Conservation (phyloP, 768 basidiomycete species). For the Mycena leptocephala region DNA sequence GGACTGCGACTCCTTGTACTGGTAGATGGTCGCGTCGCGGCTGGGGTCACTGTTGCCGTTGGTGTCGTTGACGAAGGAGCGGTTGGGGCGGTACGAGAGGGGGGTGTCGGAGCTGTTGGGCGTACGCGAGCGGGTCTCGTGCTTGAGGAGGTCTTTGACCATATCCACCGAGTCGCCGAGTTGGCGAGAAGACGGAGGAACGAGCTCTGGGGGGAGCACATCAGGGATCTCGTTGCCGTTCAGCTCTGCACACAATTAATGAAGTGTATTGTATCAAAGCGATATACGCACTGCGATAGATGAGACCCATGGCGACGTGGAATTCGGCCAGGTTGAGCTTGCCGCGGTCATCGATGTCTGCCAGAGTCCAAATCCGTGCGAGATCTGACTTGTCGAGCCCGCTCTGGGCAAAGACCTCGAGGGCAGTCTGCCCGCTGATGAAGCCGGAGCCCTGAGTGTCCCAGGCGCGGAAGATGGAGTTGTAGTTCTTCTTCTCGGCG, state of each 20-base stretch:
- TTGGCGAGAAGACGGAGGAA: constrained; percentile 93
- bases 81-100: constrained; percentile 75
- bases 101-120: constrained; percentile 68
- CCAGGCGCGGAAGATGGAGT: constrained; percentile 98
- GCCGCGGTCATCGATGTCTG: constrained; percentile 94
- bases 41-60: constrained; percentile 66
- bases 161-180: constrained; percentile 93
- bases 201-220: constrained; percentile 88
- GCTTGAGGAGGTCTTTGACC: constrained; percentile 88
- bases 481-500: constrained; percentile 96
- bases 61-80: constrained; percentile 76
- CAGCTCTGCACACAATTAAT: constrained; percentile 69
- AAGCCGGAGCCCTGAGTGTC: constrained; percentile 87
- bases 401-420: constrained; percentile 96
- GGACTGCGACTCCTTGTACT: constrained; percentile 78
- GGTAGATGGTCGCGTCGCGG: constrained; percentile 94
- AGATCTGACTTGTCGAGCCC: constrained; percentile 92
- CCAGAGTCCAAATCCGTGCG: constrained; percentile 94
- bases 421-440: constrained; percentile 86
- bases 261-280: not conserved
- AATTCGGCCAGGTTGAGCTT: constrained; percentile 97
- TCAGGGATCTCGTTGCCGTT: constrained; percentile 95
- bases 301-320: constrained; percentile 98
- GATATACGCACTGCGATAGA: constrained; percentile 88
- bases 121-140: constrained; percentile 86